A percentile compares a stretch with the other conserved stretches of the same genome.
Evolutionary conservation across 352 stramenopile species (phyloP).

Genomic region (Peronosclerospora sorghi): DNA sequence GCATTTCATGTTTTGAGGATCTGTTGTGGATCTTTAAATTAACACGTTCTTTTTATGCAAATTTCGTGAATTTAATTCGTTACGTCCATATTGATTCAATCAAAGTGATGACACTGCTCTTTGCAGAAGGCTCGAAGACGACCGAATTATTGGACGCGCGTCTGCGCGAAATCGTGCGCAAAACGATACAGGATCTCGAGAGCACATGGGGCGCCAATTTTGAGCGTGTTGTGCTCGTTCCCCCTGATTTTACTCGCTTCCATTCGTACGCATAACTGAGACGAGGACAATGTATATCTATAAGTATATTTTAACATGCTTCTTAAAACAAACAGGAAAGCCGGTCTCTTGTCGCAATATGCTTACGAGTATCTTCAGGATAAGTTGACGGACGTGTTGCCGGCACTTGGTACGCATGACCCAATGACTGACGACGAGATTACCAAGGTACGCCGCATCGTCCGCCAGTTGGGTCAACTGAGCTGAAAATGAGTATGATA

Average conservation of each 20-base stretch:
- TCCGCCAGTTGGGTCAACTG: background rate
- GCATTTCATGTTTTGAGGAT: no score
- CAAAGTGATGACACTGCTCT: conserved; percentile 75
- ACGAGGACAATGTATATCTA: background rate
- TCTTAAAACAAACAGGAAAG: conserved; percentile 42
- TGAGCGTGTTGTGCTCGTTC: conserved; percentile 82
- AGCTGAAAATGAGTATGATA: conserved; percentile 3
- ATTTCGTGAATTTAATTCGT: no score
- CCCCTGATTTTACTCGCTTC: conserved; percentile 94
- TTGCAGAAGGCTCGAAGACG: conserved; percentile 60
- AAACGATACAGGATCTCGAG: conserved; percentile 61
- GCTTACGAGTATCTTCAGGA: conserved; percentile 89
- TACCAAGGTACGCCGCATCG: conserved; percentile 28
- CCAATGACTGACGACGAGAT: conserved; percentile 94
- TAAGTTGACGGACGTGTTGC: conserved; percentile 84
- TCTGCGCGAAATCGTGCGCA: conserved; percentile 49
- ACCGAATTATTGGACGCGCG: conserved; percentile 46
- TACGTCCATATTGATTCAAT: no score
- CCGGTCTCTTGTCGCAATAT: conserved; percentile 88
- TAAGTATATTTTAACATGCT: no score
- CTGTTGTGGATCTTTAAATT: no score
- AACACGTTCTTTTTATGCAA: no score
- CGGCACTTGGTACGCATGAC: conserved; percentile 91
- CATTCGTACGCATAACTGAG: conserved; percentile 68
- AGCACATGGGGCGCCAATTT: conserved; percentile 33